A percentile compares a stretch with the other conserved stretches of the same genome.
These are phyloP conservation scores for Magnusiomyces suaveolens DNA, from an alignment of 1,139 yeast genomes.

Conservation along the genomic window DNA sequence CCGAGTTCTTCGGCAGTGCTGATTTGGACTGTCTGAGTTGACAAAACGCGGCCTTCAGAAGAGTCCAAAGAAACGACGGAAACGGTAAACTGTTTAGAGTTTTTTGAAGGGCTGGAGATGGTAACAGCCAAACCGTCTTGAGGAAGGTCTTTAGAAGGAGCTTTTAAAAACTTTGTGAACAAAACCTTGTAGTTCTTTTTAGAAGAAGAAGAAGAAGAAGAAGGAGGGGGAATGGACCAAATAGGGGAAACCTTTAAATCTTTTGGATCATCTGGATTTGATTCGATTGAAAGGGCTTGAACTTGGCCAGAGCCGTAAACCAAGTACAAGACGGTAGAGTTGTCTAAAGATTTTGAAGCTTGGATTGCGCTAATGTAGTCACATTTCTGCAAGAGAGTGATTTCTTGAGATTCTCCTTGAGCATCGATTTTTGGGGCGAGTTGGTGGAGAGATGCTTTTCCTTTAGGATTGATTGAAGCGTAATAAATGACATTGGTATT, in stretches of 20 bases:
- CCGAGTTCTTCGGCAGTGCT: constrained; percentile 13
- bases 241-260: not conserved
- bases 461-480: constrained; percentile 25
- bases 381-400: constrained; percentile 2
- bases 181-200: not conserved
- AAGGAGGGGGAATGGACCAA: not conserved
- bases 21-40: not conserved
- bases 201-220: too few species aligned
- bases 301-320: constrained; percentile 1
- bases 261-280: not conserved
- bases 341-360: not conserved
- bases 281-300: not conserved
- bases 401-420: constrained; percentile 7
- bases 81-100: constrained; percentile 1
- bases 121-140: constrained; percentile 21
- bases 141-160: constrained; percentile 15
- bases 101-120: not conserved
- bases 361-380: constrained; percentile 3
- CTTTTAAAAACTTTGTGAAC: constrained; percentile 1
- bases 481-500: constrained; percentile 16
- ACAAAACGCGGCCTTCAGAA: not conserved
- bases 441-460: constrained; percentile 8
- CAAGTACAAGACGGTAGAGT: constrained; percentile 1
- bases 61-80: not conserved
- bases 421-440: constrained; percentile 6